Evolutionary conservation across 2,329 filamentous ascomycete genomes (phyloP).

Genomic region (Sporothrix dimorphospora): DNA sequence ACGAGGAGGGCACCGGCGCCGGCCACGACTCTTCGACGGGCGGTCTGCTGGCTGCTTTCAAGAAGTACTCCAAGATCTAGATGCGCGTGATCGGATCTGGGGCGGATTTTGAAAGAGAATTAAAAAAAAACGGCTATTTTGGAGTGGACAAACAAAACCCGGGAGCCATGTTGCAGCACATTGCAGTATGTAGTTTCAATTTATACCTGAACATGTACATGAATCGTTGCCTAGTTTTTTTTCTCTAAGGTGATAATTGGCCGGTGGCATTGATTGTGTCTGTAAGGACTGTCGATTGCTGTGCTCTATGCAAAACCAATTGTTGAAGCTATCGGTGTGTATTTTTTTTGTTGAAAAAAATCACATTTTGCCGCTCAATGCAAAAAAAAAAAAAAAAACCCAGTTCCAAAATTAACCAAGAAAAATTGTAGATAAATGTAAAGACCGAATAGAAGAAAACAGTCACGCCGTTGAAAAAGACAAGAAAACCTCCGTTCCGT

Average conservation of each 20-base stretch:
- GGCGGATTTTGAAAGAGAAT: too few species aligned
- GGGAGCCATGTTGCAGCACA: neutral
- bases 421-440: neutral
- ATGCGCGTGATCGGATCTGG: neutral
- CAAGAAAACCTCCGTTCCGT: neutral
- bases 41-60: conserved; percentile 89
- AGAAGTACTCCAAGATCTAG: conserved; percentile 67
- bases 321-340: too few species aligned
- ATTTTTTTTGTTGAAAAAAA: neutral
- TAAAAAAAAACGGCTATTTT: too few species aligned
- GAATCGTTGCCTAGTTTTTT: neutral
- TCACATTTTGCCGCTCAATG: neutral
- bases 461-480: neutral
- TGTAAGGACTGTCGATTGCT: neutral
- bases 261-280: neutral
- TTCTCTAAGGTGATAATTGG: too few species aligned
- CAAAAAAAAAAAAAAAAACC: neutral
- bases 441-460: neutral
- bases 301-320: too few species aligned
- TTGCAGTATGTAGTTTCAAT: neutral
- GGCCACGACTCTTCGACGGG: conserved; percentile 87
- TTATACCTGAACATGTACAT: conserved; percentile 7
- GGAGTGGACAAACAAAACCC: neutral
- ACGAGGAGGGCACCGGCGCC: conserved; percentile 69
- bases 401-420: neutral